Percentiles rank a stretch among this genome's conserved stretches.
Evolutionary conservation across 2,329 filamentous ascomycete species (phyloP).

Genomic region (Cytospora chrysosperma): DNA sequence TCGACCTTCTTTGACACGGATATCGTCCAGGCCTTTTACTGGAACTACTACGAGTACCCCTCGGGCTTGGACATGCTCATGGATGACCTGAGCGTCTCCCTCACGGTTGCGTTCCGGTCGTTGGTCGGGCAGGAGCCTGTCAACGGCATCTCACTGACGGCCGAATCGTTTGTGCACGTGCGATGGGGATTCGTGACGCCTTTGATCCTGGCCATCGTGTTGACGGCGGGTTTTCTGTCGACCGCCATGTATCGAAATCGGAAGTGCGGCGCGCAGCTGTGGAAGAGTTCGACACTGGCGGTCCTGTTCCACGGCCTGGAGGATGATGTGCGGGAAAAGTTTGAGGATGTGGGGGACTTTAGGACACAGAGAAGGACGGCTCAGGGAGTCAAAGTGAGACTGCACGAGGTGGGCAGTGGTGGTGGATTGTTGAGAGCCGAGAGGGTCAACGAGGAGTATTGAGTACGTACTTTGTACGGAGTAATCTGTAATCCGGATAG

Average conservation of each 20-base stretch:
- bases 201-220: constrained; percentile 33
- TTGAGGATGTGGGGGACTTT: constrained; percentile 27
- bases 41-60: constrained; percentile 40
- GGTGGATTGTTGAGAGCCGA: constrained; percentile 4
- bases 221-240: constrained; percentile 33
- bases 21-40: constrained; percentile 40
- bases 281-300: constrained; percentile 39
- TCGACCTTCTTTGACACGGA: constrained; percentile 37
- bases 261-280: constrained; percentile 30
- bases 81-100: constrained; percentile 35
- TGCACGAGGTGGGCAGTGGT: constrained; percentile 26
- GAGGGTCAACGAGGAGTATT: too few species aligned
- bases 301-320: constrained; percentile 39
- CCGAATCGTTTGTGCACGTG: constrained; percentile 36
- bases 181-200: constrained; percentile 37
- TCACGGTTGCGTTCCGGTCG: constrained; percentile 36
- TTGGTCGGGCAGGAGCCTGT: constrained; percentile 31
- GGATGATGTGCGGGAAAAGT: constrained; percentile 28
- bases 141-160: constrained; percentile 31
- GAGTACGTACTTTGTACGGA: too few species aligned
- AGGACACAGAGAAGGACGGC: constrained; percentile 30
- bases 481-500: too few species aligned
- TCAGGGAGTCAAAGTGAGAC: constrained; percentile 29
- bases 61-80: constrained; percentile 36
- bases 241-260: constrained; percentile 30